Evolutionary conservation across 176 grass and related monocot genomes (phyloP).

Genomic region (Puccinellia tenuiflora): DNA sequence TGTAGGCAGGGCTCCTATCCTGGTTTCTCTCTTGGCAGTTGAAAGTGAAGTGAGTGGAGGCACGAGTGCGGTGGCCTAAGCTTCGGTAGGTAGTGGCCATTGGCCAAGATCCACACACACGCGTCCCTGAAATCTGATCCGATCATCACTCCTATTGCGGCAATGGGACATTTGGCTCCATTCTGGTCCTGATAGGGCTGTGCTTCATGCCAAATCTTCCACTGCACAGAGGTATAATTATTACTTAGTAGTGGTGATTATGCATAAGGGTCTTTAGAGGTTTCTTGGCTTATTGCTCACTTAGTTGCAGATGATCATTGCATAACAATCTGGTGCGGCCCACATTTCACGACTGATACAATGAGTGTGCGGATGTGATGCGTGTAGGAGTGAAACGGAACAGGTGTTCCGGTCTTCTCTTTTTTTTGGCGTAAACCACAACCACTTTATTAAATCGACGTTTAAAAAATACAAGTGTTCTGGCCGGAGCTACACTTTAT

Average conservation of each 20-base stretch:
- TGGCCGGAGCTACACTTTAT: no score
- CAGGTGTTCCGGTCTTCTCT: neutral
- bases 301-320: slow-evolving; percentile 2
- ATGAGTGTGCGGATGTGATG: neutral
- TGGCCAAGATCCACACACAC: no score
- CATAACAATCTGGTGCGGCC: neutral
- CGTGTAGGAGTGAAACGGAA: neutral
- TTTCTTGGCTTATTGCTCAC: slow-evolving; percentile 32
- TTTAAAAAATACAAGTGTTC: no score
- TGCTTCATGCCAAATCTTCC: slow-evolving; percentile 1
- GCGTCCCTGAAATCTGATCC: neutral
- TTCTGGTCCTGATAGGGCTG: neutral
- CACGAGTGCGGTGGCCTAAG: neutral
- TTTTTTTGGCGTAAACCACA: no score
- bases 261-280: neutral
- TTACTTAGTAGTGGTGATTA: neutral
- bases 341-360: neutral
- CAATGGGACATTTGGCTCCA: slow-evolving; percentile 8
- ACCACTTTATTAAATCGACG: no score
- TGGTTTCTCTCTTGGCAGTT: neutral
- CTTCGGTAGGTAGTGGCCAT: no score
- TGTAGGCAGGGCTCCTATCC: neutral
- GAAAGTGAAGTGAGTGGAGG: neutral
- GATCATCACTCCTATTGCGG: neutral
- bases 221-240: neutral